Percentiles rank a stretch among this genome's conserved stretches.
These are phyloP conservation scores for Zygnema circumcarinatum DNA, from an alignment of 139 green algal species.

Conservation along the genomic window DNA sequence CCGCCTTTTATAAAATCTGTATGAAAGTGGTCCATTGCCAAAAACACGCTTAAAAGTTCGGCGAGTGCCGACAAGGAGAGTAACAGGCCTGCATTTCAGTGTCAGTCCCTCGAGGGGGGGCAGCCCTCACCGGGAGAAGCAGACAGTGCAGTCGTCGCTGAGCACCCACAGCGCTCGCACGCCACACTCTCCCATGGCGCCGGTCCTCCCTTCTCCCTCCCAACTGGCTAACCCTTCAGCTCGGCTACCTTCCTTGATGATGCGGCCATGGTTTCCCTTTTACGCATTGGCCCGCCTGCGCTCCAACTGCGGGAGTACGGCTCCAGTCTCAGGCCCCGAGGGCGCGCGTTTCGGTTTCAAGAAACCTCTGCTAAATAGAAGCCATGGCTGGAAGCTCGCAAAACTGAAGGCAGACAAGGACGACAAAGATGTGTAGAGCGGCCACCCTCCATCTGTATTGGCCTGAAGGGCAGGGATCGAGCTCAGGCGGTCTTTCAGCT, in stretches of 20 bases:
- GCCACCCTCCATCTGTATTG: background rate
- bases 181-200: background rate
- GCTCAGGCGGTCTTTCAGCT: background rate
- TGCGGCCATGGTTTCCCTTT: background rate
- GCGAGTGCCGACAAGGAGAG: too few relatives aligned
- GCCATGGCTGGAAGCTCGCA: too few relatives aligned
- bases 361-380: too few relatives aligned
- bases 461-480: background rate
- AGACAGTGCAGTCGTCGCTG: background rate
- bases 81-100: too few relatives aligned
- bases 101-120: too few relatives aligned
- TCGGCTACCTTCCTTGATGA: background rate
- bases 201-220: background rate
- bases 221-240: background rate
- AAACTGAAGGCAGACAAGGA: too few relatives aligned
- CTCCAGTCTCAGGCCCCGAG: too few relatives aligned
- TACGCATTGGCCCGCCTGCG: background rate
- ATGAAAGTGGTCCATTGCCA: too few relatives aligned
- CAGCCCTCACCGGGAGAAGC: slow-evolving; percentile 10
- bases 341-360: too few relatives aligned
- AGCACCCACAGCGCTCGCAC: slow-evolving; percentile 17
- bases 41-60: too few relatives aligned
- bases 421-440: background rate
- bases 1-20: too few relatives aligned
- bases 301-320: too few relatives aligned